Evolutionary conservation across 2,329 filamentous ascomycete species (phyloP).

Genomic region (Botrytis aclada): DNA sequence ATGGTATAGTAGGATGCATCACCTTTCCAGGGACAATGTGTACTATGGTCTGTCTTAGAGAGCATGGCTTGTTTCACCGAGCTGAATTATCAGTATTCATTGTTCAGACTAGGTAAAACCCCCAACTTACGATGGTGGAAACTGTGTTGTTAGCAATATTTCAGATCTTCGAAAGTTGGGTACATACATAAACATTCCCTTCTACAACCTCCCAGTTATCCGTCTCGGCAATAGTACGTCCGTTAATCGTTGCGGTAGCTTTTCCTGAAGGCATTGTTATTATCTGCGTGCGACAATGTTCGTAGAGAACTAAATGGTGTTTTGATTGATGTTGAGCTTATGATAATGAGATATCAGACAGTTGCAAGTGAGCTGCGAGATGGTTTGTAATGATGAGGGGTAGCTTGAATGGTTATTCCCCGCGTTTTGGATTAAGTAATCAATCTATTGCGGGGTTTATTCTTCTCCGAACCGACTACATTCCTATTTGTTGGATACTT

Average conservation of each 20-base stretch:
- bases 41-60: conserved; percentile 42
- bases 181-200: conserved; percentile 46
- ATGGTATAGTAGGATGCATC: conserved; percentile 48
- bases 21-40: conserved; percentile 48
- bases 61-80: conserved; percentile 43
- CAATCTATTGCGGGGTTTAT: neutral
- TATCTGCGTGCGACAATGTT: neutral
- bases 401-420: conserved; percentile 6
- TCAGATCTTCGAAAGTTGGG: conserved; percentile 20
- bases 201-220: conserved; percentile 47
- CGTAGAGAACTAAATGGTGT: neutral
- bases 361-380: neutral
- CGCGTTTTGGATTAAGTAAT: conserved; percentile 2
- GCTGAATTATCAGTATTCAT: conserved; percentile 20
- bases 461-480: neutral
- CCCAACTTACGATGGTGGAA: conserved; percentile 38
- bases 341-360: neutral
- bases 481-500: neutral
- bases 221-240: conserved; percentile 45
- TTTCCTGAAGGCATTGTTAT: conserved; percentile 30
- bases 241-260: conserved; percentile 44
- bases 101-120: neutral
- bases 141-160: conserved; percentile 31
- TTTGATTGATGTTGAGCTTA: neutral
- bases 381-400: conserved; percentile 17